Percentiles rank a stretch among this genome's conserved stretches.
Evolutionary conservation across 768 basidiomycete species (phyloP).

Genomic region (Pleurotus citrinopileatus): DNA sequence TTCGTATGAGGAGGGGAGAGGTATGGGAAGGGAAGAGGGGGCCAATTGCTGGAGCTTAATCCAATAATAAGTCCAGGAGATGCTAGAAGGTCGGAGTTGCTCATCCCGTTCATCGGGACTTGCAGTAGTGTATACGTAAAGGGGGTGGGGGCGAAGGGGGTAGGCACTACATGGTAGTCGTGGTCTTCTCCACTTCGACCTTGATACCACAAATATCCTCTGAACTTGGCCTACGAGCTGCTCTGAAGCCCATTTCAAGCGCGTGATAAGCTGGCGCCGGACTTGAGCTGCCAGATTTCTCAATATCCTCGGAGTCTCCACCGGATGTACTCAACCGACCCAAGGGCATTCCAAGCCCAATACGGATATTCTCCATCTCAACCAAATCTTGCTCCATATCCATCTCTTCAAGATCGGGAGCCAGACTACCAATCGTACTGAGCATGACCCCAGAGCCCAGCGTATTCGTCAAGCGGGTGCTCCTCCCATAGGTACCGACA

Average conservation of each 20-base stretch:
- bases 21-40: neutral
- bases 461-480: conserved; percentile 41
- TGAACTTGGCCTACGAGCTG: conserved; percentile 24
- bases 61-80: neutral
- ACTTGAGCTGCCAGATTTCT: conserved; percentile 22
- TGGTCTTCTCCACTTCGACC: conserved; percentile 62
- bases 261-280: conserved; percentile 56
- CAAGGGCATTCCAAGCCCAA: conserved; percentile 51
- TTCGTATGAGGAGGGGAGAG: neutral
- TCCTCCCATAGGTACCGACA: conserved; percentile 32
- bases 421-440: conserved; percentile 61
- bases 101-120: neutral
- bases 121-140: neutral
- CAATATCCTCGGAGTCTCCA: conserved; percentile 39
- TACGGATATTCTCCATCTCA: conserved; percentile 57
- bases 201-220: conserved; percentile 46
- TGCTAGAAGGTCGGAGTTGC: neutral
- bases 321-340: conserved; percentile 48
- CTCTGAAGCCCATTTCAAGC: conserved; percentile 47
- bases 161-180: conserved; percentile 37
- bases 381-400: conserved; percentile 49
- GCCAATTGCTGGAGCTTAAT: neutral
- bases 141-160: conserved; percentile 13
- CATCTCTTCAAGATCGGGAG: conserved; percentile 45
- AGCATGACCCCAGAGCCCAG: conserved; percentile 61